Evolutionary conservation across 352 stramenopile genomes (phyloP).

Genomic region (Pythium aristosporum): DNA sequence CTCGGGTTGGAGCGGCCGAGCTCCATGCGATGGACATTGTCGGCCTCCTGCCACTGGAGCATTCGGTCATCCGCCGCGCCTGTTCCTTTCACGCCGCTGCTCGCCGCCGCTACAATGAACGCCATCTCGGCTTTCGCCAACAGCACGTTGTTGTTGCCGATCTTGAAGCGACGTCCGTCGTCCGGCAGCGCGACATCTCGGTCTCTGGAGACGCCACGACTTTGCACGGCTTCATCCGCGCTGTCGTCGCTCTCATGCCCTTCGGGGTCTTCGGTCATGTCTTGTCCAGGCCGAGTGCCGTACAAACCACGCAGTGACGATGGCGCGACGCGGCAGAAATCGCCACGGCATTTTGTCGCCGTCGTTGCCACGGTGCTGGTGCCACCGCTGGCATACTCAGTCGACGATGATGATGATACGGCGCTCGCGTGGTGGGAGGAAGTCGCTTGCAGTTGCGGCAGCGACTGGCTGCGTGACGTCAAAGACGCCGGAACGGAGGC

Average conservation of each 20-base stretch:
- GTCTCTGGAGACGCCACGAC: not conserved
- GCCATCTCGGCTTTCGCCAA: conserved; percentile 57
- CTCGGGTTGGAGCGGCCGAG: conserved; percentile 61
- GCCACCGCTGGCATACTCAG: conserved; percentile 5
- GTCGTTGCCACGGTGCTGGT: conserved; percentile 7
- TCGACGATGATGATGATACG: not conserved
- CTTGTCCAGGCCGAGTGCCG: not conserved
- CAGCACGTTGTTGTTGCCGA: conserved; percentile 74
- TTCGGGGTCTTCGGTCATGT: conserved; percentile 10
- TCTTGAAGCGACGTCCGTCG: conserved; percentile 56
- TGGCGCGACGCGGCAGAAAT: conserved; percentile 55
- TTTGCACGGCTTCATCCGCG: not conserved
- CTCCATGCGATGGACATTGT: conserved; percentile 61
- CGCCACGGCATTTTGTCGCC: conserved; percentile 50
- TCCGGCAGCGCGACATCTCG: conserved; percentile 32
- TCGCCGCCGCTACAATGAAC: conserved; percentile 35
- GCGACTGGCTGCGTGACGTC: conserved; percentile 34
- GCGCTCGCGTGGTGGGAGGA: not conserved
- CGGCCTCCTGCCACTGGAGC: conserved; percentile 63
- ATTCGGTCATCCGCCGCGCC: conserved; percentile 16
- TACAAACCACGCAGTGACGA: conserved; percentile 41
- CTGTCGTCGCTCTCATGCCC: conserved; percentile 5
- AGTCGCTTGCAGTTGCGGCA: conserved; percentile 40
- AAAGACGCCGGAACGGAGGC: conserved; percentile 1
- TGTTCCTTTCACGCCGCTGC: not conserved